phyloP scores from a whole-genome alignment of 306 rosid species.

The Dryas drummondii region DNA sequence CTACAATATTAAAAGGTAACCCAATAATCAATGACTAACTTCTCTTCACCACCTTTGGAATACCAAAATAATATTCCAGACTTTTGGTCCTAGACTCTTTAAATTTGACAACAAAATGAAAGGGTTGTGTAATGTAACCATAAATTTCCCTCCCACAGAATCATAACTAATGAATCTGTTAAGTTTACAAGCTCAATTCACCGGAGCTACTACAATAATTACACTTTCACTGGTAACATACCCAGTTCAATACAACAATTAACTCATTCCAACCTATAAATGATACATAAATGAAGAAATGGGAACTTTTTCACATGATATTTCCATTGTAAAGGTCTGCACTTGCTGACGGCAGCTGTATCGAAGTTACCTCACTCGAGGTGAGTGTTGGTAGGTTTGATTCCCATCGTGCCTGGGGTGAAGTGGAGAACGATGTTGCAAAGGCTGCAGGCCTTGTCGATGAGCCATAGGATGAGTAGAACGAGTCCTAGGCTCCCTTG shows the following conservation, averaged over 20 bases:
- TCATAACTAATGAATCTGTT: not conserved
- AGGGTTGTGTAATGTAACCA: not conserved
- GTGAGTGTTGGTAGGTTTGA: slow-evolving; percentile 30
- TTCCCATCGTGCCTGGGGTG: slow-evolving; percentile 32
- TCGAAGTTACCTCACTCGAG: slow-evolving; percentile 19
- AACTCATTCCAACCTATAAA: slow-evolving; percentile 1
- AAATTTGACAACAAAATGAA: not conserved
- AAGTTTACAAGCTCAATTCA: not conserved
- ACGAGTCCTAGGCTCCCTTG: slow-evolving; percentile 42
- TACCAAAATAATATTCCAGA: not conserved
- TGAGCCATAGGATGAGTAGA: slow-evolving; percentile 36
- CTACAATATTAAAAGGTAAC: not conserved
- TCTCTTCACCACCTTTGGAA: not conserved
- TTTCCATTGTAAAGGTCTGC: not conserved
- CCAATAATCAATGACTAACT: not conserved
- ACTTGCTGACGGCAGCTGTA: not conserved
- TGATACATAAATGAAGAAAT: slow-evolving; percentile 6
- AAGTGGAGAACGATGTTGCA: slow-evolving; percentile 63
- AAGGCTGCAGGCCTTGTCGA: slow-evolving; percentile 40
- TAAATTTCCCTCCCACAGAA: not conserved
- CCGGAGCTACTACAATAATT: slow-evolving; percentile 16
- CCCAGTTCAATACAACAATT: slow-evolving; percentile 2
- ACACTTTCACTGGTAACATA: slow-evolving; percentile 10
- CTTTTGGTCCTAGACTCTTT: not conserved
- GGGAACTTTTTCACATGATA: not conserved